Evolutionary conservation across 2,329 filamentous ascomycete species (phyloP).

Genomic region (Dothiorella sarmentorum): DNA sequence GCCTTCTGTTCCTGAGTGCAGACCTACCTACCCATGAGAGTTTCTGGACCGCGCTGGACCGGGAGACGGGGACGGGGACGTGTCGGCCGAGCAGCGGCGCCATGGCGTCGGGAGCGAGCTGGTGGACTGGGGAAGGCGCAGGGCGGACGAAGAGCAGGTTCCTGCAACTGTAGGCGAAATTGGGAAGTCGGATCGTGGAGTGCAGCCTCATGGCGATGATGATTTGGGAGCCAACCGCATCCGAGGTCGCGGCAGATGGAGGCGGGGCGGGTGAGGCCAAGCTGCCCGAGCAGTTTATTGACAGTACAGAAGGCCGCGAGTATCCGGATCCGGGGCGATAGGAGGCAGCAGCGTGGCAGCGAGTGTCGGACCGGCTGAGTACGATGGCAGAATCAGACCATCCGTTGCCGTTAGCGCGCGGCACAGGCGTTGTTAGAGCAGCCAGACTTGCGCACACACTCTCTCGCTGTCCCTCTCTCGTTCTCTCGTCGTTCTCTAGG

Average conservation of each 20-base stretch:
- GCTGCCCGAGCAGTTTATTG: background rate
- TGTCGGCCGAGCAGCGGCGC: background rate
- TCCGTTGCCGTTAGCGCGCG: background rate
- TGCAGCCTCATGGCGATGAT: background rate
- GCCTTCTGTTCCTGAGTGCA: background rate
- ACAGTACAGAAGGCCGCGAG: background rate
- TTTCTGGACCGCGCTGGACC: background rate
- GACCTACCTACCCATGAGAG: background rate
- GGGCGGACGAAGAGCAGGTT: background rate
- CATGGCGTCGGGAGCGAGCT: background rate
- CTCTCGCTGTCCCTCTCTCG: too few species aligned
- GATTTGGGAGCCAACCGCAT: background rate
- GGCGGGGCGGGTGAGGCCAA: background rate
- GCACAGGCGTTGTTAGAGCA: background rate
- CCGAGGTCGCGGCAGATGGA: background rate
- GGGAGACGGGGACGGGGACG: background rate
- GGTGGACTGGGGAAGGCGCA: background rate
- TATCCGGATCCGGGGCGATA: constrained; percentile 6
- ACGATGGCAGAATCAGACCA: constrained; percentile 2
- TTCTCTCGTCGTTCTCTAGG: background rate
- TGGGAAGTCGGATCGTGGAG: background rate
- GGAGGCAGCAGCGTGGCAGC: constrained; percentile 6
- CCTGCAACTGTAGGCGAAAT: background rate
- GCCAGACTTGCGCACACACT: background rate
- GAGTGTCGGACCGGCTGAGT: constrained; percentile 7